phyloP scores from a whole-genome alignment of 2,329 filamentous ascomycete genomes.

The Ophiostoma piceae region DNA sequence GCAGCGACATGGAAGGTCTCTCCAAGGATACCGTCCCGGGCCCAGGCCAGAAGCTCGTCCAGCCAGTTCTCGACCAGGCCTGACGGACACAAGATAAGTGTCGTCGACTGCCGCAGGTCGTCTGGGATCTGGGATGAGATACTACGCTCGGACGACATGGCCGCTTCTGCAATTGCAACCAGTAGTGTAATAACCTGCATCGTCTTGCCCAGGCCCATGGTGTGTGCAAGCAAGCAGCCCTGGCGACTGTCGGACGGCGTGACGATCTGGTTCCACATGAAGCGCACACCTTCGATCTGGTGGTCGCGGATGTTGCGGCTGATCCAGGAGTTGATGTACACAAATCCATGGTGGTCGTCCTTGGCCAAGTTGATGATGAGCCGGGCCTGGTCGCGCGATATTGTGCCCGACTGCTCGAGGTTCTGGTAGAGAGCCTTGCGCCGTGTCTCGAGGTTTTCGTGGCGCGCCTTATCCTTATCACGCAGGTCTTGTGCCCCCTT shows the following conservation, averaged over 20 bases:
- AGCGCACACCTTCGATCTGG: slow-evolving; percentile 74
- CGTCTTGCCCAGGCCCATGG: slow-evolving; percentile 89
- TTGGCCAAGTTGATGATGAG: slow-evolving; percentile 65
- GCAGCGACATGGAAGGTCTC: slow-evolving; percentile 51
- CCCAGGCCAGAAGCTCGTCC: slow-evolving; percentile 71
- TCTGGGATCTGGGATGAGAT: slow-evolving; percentile 63
- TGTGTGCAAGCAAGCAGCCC: slow-evolving; percentile 79
- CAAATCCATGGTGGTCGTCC: slow-evolving; percentile 48
- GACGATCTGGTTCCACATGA: slow-evolving; percentile 83
- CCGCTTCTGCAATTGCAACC: slow-evolving; percentile 63
- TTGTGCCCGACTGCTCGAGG: slow-evolving; percentile 42
- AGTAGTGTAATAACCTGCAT: slow-evolving; percentile 88
- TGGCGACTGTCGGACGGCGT: slow-evolving; percentile 53
- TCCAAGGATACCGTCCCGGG: slow-evolving; percentile 52
- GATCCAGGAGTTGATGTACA: slow-evolving; percentile 62
- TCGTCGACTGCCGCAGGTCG: slow-evolving; percentile 56
- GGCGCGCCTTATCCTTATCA: slow-evolving; percentile 49
- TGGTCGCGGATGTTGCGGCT: slow-evolving; percentile 66
- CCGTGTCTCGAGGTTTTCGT: slow-evolving; percentile 51
- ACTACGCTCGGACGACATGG: slow-evolving; percentile 50
- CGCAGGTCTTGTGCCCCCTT: slow-evolving; percentile 50
- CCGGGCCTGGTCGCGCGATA: slow-evolving; percentile 42
- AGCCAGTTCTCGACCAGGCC: slow-evolving; percentile 75
- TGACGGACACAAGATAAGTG: slow-evolving; percentile 70
- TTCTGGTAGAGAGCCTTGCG: slow-evolving; percentile 43